Evolutionary conservation across 331 rosid genomes (phyloP), one percentile per base, ranked within the genome.

Genomic region (Telfairia occidentalis): DNA sequence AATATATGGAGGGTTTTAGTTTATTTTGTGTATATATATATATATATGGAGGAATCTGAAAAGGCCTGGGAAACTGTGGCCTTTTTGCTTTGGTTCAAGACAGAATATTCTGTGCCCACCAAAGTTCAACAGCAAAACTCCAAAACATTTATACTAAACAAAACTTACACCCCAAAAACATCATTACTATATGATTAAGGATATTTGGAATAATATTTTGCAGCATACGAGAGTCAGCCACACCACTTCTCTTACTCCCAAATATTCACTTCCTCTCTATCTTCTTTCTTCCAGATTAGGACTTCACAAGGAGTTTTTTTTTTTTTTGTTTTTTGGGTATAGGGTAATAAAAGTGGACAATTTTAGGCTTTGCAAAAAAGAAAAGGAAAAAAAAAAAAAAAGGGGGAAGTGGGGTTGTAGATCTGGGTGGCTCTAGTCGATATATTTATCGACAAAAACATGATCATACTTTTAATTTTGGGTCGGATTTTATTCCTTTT

Each of bases 141-240:
- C 98, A 92, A 92, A 83, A 59, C 1, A 23, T 77, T 74, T 81
- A 86, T 65, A 80, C 59, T 90, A 87, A 90, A 92, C 76, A 87
- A 88, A 32, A 46, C 76, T 54, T 74, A 75, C 74, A 85, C 82
- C 86, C 49, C 85, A 82, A 70, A 78, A 84, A 82, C 88, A 90
- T 92, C 77, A 92, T 92, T 92, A 89, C 91, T 90, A 86, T 90
- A 90, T 92, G 98, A 92, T 92, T 89, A 92, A 83, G 84, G 78
- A 71, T n/a, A n/a, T 76, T 76, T 60, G 82, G 90, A 84, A 82
- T 58, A 5, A 70, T 15, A 26, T 48, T 71, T 46, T 46, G 52
- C 34, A 73, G 64, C 13, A n/a, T n/a, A 2, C 61, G 82, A 84
- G 89, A 87, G 95, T 88, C 96, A 92, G 98, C 96, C 79, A 76